A percentile compares a stretch with the other conserved stretches of the same genome.
These are phyloP conservation scores for Kodamaea laetipori DNA, from an alignment of 805 yeast genomes.

Conservation along the genomic window DNA sequence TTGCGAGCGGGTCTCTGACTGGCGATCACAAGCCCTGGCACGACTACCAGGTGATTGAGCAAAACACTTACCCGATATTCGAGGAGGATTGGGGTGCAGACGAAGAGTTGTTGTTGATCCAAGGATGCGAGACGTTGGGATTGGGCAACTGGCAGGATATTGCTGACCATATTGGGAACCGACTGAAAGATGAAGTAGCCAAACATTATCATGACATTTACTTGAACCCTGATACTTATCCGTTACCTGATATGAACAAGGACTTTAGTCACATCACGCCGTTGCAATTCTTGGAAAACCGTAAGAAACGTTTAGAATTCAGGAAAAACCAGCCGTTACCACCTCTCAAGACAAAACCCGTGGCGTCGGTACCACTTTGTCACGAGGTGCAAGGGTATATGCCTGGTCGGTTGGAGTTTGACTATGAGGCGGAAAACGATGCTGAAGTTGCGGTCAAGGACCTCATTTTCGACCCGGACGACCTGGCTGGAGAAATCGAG, in stretches of 20 bases:
- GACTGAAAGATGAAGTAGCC: slow-evolving; percentile 89
- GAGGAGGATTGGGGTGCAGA: slow-evolving; percentile 97
- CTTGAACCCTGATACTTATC: slow-evolving; percentile 70
- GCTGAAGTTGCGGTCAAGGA: slow-evolving; percentile 94
- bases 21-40: slow-evolving; percentile 94
- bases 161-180: slow-evolving; percentile 92
- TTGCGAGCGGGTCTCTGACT: slow-evolving; percentile 76
- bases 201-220: slow-evolving; percentile 77
- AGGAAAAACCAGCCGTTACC: slow-evolving; percentile 75
- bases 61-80: slow-evolving; percentile 91
- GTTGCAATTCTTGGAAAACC: slow-evolving; percentile 63
- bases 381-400: slow-evolving; percentile 96
- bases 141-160: slow-evolving; percentile 98
- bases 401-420: slow-evolving; percentile 98
- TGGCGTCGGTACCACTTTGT: slow-evolving; percentile 92
- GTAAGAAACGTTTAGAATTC: slow-evolving; percentile 71
- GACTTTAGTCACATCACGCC: slow-evolving; percentile 64
- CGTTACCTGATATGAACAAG: slow-evolving; percentile 83
- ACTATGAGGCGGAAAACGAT: slow-evolving; percentile 93
- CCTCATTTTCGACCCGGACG: slow-evolving; percentile 94
- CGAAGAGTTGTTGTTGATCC: slow-evolving; percentile 85
- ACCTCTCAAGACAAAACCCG: slow-evolving; percentile 80
- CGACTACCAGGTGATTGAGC: slow-evolving; percentile 88
- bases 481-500: slow-evolving; percentile 83
- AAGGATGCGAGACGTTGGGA: slow-evolving; percentile 90